phyloP scores from a whole-genome alignment of 2,329 filamentous ascomycete genomes.

The Westerdykella ornata region DNA sequence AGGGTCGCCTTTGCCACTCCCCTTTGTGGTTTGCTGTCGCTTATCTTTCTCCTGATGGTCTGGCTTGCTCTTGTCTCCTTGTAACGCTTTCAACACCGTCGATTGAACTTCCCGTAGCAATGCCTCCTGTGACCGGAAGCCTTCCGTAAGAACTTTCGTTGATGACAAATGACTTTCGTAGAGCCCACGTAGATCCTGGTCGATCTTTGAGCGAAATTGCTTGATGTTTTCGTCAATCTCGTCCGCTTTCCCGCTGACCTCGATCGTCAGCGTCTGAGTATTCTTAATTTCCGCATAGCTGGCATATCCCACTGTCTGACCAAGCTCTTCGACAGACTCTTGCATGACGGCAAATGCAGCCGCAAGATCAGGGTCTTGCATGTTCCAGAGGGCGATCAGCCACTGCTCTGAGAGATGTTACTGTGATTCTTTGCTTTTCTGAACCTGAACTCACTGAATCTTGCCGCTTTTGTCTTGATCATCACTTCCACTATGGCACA shows the following conservation, averaged over 20 bases:
- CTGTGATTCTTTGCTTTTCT: constrained; percentile 5
- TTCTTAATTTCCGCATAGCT: constrained; percentile 6
- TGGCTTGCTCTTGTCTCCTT: not conserved
- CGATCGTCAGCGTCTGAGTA: constrained; percentile 1
- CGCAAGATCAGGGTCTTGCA: constrained; percentile 9
- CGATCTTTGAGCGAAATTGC: constrained; percentile 1
- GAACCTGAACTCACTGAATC: constrained; percentile 27
- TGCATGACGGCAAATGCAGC: constrained; percentile 11
- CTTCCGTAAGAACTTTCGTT: constrained; percentile 1
- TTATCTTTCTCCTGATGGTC: constrained; percentile 6
- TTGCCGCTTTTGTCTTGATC: constrained; percentile 5
- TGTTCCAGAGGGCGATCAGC: constrained; percentile 11
- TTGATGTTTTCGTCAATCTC: constrained; percentile 4
- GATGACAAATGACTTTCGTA: constrained; percentile 2
- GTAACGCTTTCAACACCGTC: constrained; percentile 1
- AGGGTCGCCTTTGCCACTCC: constrained; percentile 6
- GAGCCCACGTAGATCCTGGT: constrained; percentile 1
- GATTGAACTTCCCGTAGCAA: not conserved
- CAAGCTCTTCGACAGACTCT: constrained; percentile 9
- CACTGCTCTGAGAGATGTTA: constrained; percentile 7
- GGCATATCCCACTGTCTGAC: constrained; percentile 6
- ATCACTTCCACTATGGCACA: constrained; percentile 33
- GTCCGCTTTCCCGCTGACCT: not conserved
- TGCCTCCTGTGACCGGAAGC: not conserved
- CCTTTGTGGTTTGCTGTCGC: constrained; percentile 4